A percentile compares a stretch with the other conserved stretches of the same genome.
Conservation (phyloP, 1,284 basidiomycete genomes). For the Trametes polyzona region DNA sequence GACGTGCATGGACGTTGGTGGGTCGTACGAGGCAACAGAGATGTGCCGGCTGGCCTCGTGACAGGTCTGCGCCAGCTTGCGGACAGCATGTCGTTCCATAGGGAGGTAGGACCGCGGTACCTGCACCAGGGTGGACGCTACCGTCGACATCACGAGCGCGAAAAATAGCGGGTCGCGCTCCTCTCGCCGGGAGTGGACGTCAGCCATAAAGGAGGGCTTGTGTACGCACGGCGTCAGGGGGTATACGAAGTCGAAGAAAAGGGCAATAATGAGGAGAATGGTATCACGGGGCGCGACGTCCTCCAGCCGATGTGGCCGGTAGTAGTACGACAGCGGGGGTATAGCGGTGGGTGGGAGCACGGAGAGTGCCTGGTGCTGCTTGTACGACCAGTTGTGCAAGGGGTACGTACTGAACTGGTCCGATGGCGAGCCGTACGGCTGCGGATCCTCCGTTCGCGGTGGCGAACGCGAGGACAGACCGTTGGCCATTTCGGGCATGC, state of each 20-base stretch:
- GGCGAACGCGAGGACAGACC: conserved; percentile 27
- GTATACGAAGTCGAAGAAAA: conserved; percentile 90
- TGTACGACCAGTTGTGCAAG: conserved; percentile 71
- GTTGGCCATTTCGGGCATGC: conserved; percentile 23
- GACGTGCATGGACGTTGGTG: conserved; percentile 79
- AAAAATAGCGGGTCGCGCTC: conserved; percentile 87
- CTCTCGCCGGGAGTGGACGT: conserved; percentile 75
- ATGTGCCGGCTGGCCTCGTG: conserved; percentile 82
- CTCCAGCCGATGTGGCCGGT: conserved; percentile 69
- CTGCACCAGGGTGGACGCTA: conserved; percentile 83
- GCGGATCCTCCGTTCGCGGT: conserved; percentile 44
- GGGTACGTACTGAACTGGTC: conserved; percentile 67
- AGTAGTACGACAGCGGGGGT: conserved; percentile 73
- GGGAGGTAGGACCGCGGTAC: conserved; percentile 81
- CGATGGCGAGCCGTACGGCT: conserved; percentile 45
- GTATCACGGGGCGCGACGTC: conserved; percentile 78
- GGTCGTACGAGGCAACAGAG: conserved; percentile 78
- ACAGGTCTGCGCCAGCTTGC: conserved; percentile 77
- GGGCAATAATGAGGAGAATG: conserved; percentile 75
- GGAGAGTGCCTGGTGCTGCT: conserved; percentile 58
- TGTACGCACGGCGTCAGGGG: conserved; percentile 83
- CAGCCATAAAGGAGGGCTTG: conserved; percentile 85
- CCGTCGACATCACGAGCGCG: conserved; percentile 83
- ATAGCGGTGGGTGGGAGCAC: conserved; percentile 54
- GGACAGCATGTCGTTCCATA: conserved; percentile 76